Evolutionary conservation across 2,329 filamentous ascomycete species (phyloP).

Genomic region (Neopestalotiopsis sp.): DNA sequence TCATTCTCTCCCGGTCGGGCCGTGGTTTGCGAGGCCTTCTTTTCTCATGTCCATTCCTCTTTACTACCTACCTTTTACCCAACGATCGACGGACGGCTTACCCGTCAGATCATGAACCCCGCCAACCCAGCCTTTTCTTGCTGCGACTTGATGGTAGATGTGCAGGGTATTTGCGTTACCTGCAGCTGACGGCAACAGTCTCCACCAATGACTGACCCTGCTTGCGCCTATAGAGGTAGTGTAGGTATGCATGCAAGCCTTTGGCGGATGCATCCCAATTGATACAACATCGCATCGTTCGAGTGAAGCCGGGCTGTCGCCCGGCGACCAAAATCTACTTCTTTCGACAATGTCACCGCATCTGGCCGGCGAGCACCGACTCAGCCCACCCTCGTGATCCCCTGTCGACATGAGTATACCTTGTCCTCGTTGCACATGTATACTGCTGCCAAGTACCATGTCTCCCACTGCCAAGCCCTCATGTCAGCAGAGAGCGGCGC

Average conservation of each 20-base stretch:
- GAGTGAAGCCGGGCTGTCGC: neutral
- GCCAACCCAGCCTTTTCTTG: neutral
- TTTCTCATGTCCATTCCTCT: neutral
- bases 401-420: neutral
- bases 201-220: neutral
- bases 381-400: neutral
- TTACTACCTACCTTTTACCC: neutral
- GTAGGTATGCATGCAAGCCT: neutral
- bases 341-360: neutral
- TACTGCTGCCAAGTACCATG: neutral
- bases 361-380: neutral
- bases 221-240: neutral
- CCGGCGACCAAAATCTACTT: neutral
- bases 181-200: neutral
- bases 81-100: neutral
- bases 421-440: neutral
- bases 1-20: neutral
- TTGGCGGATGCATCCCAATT: neutral
- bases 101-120: neutral
- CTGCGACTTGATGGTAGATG: neutral
- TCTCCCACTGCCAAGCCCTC: neutral
- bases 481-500: constrained; percentile 3
- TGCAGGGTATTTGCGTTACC: neutral
- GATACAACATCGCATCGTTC: neutral
- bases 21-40: neutral